Conservation (phyloP, 2,329 filamentous ascomycete genomes). For the Cordyceps pruinosa region DNA sequence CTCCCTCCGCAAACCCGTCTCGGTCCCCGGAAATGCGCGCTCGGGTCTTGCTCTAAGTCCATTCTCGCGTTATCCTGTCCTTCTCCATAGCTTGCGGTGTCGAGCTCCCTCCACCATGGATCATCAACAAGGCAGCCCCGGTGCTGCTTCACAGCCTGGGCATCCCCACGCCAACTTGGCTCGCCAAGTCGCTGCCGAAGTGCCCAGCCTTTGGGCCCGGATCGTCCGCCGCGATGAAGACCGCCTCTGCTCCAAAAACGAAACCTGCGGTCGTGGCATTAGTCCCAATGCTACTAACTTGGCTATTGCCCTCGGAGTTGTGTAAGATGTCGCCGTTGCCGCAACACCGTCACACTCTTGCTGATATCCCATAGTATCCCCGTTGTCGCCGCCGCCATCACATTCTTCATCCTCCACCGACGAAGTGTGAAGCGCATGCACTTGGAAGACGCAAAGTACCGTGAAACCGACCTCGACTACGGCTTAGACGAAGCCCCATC, state of each 20-base stretch:
- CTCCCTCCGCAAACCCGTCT: neutral
- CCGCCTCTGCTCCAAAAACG: constrained; percentile 21
- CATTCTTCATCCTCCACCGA: constrained; percentile 72
- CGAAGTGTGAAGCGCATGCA: constrained; percentile 65
- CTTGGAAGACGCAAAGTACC: constrained; percentile 76
- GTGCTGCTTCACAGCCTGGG: neutral
- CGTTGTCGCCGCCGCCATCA: constrained; percentile 55
- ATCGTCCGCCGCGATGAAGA: constrained; percentile 8
- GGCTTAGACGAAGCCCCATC: constrained; percentile 56
- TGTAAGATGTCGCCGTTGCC: constrained; percentile 45
- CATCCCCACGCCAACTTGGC: constrained; percentile 8
- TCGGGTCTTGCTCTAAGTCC: neutral
- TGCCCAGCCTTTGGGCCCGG: constrained; percentile 5
- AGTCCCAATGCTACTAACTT: constrained; percentile 50
- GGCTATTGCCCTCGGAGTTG: constrained; percentile 61
- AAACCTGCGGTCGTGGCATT: constrained; percentile 54
- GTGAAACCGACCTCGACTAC: constrained; percentile 88
- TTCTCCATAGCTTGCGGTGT: neutral
- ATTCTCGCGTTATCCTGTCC: neutral
- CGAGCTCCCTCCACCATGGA: constrained; percentile 8
- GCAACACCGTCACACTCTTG: neutral
- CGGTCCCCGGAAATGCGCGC: constrained; percentile 1
- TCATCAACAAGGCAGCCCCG: neutral
- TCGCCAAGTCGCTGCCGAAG: constrained; percentile 1
- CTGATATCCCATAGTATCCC: constrained; percentile 57